Conservation (phyloP, 2,329 filamentous ascomycete genomes). For the Neoarthrinium moseri region DNA sequence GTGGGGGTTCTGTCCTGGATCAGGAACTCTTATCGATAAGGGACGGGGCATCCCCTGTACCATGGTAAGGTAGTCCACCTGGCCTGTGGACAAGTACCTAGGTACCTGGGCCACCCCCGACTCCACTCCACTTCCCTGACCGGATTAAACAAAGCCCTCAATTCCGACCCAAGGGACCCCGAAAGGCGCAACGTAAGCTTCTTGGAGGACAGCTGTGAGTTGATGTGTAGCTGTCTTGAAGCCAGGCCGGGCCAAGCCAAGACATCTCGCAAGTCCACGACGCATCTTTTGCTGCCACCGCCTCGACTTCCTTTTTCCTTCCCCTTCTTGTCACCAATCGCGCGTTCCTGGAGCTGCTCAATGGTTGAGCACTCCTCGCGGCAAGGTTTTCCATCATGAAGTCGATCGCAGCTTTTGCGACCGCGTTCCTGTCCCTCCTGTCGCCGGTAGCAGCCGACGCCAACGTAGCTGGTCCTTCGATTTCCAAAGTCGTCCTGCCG, state of each 20-base stretch:
- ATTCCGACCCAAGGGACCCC: not conserved
- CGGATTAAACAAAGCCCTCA: not conserved
- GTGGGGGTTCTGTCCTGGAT: too few species aligned
- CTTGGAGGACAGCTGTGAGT: conserved; percentile 6
- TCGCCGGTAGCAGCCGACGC: conserved; percentile 41
- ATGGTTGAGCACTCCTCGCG: conserved; percentile 27
- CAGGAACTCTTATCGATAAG: too few species aligned
- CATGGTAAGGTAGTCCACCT: too few species aligned
- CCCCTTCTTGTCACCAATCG: conserved; percentile 11
- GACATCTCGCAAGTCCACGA: not conserved
- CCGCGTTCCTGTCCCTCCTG: conserved; percentile 59
- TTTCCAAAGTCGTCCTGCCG: conserved; percentile 59
- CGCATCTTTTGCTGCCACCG: conserved; percentile 3
- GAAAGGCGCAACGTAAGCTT: conserved; percentile 9
- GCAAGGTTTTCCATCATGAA: conserved; percentile 38
- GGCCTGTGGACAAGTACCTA: too few species aligned
- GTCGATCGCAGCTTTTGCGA: conserved; percentile 49
- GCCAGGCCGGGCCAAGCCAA: conserved; percentile 4
- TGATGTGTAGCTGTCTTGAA: conserved; percentile 13
- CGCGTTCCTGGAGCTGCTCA: conserved; percentile 22
- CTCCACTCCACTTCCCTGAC: too few species aligned
- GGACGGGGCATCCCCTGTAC: too few species aligned
- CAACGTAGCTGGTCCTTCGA: conserved; percentile 33
- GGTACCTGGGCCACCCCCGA: too few species aligned
- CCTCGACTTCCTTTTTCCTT: conserved; percentile 11